Evolutionary conservation across 805 yeast species (phyloP).

Genomic region (Metschnikowia kunwiensis): DNA sequence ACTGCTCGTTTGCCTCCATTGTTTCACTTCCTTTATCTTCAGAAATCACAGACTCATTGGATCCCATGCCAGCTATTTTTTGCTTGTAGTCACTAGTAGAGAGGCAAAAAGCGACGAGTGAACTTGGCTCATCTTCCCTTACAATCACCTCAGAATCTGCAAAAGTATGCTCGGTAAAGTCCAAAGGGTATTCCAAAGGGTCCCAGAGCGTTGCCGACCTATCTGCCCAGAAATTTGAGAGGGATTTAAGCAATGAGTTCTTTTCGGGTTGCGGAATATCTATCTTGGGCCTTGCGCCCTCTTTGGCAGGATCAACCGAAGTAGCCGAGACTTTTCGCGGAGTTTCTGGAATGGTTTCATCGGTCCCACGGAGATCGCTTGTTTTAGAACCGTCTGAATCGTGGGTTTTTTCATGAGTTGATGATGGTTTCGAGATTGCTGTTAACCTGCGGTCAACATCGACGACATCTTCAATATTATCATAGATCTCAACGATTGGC

Average conservation of each 20-base stretch:
- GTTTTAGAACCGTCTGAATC: neutral
- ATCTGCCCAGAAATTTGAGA: conserved; percentile 96
- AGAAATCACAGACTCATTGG: conserved; percentile 9
- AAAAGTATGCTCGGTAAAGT: conserved; percentile 81
- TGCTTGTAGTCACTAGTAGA: conserved; percentile 78
- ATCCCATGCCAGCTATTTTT: conserved; percentile 46
- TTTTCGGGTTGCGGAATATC: conserved; percentile 54
- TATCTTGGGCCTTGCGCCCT: no score
- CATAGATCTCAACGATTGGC: conserved; percentile 89
- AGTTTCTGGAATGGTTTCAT: neutral
- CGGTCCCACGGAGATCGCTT: neutral
- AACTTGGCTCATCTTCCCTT: conserved; percentile 94
- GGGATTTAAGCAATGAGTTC: conserved; percentile 73
- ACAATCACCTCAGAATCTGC: conserved; percentile 92
- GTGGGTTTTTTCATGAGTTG: neutral
- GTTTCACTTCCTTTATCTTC: conserved; percentile 18
- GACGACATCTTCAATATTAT: conserved; percentile 85
- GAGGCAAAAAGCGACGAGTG: conserved; percentile 88
- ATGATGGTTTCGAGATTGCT: conserved; percentile 1
- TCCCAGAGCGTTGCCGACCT: conserved; percentile 95
- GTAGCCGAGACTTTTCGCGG: neutral
- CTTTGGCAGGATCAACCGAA: conserved; percentile 4
- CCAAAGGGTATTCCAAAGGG: conserved; percentile 80
- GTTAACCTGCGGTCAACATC: conserved; percentile 35
- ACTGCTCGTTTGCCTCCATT: conserved; percentile 27